These are phyloP conservation scores for Candida oleophila DNA, from an alignment of 805 yeast genomes.

Conservation along the genomic window DNA sequence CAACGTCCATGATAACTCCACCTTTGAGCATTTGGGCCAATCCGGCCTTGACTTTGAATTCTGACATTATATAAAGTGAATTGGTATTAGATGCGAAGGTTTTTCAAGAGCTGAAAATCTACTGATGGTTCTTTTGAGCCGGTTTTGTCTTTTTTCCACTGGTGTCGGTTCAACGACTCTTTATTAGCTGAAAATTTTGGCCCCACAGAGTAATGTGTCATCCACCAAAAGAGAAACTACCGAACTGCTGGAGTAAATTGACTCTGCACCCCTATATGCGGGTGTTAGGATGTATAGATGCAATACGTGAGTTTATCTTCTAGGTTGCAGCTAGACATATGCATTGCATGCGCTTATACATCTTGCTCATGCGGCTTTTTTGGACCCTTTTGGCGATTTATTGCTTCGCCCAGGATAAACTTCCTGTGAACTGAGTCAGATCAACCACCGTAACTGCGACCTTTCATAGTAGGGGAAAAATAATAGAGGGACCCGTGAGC, in stretches of 20 bases:
- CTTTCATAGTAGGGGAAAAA: too few species aligned
- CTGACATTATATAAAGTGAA: conserved; percentile 16
- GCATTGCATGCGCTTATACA: conserved; percentile 1
- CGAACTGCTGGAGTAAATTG: neutral
- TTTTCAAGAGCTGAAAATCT: too few species aligned
- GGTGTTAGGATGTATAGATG: conserved; percentile 2
- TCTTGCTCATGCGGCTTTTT: neutral
- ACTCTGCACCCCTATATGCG: neutral
- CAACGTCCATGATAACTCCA: conserved; percentile 74
- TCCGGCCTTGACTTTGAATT: conserved; percentile 65
- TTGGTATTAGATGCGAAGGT: neutral
- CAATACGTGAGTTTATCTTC: too few species aligned
- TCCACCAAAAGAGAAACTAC: neutral
- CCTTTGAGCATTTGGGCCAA: conserved; percentile 86
- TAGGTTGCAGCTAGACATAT: neutral
- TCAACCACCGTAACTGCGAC: too few species aligned
- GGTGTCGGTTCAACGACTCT: too few species aligned
- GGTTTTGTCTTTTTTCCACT: too few species aligned
- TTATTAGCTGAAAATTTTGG: neutral
- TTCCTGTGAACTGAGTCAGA: neutral
- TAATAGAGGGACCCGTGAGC: too few species aligned
- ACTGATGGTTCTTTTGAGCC: too few species aligned
- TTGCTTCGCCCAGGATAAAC: too few species aligned
- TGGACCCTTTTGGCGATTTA: too few species aligned
- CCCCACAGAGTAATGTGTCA: neutral